phyloP scores from a whole-genome alignment of 768 basidiomycete species.

The Hypholoma fasciculare region DNA sequence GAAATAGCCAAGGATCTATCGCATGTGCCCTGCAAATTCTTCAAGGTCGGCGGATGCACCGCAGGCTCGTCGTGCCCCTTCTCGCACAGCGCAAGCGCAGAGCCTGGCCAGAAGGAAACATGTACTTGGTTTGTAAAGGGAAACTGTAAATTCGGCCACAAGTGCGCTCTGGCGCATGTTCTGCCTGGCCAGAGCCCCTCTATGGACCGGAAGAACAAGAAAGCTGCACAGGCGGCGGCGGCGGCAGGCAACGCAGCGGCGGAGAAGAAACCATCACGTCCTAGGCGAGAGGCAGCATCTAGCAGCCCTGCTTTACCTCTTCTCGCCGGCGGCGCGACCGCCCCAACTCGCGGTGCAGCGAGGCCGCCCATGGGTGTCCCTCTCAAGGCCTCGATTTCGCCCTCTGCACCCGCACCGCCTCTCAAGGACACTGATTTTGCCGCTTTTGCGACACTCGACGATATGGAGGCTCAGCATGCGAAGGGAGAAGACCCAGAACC shows the following conservation, averaged over 20 bases:
- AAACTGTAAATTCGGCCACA: constrained; percentile 68
- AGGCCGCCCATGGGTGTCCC: constrained; percentile 67
- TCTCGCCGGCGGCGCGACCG: constrained; percentile 60
- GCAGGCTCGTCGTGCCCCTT: constrained; percentile 96
- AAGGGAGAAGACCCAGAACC: background rate
- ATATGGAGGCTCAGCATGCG: constrained; percentile 35
- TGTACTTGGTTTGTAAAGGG: constrained; percentile 95
- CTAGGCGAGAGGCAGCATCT: background rate
- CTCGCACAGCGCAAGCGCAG: constrained; percentile 66
- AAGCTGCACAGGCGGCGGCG: constrained; percentile 75
- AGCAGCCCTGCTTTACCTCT: constrained; percentile 23
- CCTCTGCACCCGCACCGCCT: constrained; percentile 78
- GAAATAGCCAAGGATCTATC: constrained; percentile 81
- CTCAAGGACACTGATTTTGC: constrained; percentile 76
- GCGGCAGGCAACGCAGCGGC: constrained; percentile 32
- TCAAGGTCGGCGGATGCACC: constrained; percentile 91
- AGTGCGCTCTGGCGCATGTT: constrained; percentile 94
- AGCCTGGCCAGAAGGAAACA: constrained; percentile 78
- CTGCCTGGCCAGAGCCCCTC: constrained; percentile 92
- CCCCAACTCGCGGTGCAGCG: constrained; percentile 53
- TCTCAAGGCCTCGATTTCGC: constrained; percentile 71
- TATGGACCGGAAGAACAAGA: constrained; percentile 98
- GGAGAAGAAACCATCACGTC: background rate
- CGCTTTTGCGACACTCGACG: constrained; percentile 66
- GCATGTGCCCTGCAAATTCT: constrained; percentile 98